Percentiles rank a stretch among this genome's conserved stretches.
phyloP scores from a whole-genome alignment of 2,329 filamentous ascomycete species.

The Cryphonectria nitschkei region DNA sequence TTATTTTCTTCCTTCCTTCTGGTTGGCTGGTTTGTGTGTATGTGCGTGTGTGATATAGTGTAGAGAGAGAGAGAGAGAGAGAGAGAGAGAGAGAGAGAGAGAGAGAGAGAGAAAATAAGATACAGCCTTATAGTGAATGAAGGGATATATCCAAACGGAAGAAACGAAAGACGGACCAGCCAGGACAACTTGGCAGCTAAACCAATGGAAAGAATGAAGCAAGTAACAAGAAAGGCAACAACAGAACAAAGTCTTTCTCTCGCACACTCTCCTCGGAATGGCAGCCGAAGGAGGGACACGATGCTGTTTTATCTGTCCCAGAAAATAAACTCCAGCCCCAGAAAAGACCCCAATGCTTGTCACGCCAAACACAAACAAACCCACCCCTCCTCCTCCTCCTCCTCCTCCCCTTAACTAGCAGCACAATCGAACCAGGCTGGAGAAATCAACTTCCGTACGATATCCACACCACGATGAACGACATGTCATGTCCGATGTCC shows the following conservation, averaged over 20 bases:
- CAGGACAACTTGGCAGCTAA: not conserved
- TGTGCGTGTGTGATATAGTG: not conserved
- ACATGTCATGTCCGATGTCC: not conserved
- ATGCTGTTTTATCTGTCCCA: not conserved
- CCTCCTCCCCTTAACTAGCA: too few species aligned
- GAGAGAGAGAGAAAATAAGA: not conserved
- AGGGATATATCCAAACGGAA: not conserved
- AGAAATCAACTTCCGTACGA: slow-evolving; percentile 1
- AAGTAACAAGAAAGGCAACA: not conserved
- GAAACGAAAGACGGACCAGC: slow-evolving; percentile 16
- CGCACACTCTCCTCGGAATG: not conserved
- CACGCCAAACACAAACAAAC: not conserved
- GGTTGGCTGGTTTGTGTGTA: not conserved
- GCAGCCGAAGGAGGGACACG: not conserved
- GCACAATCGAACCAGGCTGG: too few species aligned
- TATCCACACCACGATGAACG: not conserved
- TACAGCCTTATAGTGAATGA: not conserved
- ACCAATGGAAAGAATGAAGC: not conserved
- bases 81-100: too few species aligned
- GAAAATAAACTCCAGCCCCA: not conserved
- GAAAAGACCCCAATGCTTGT: not conserved
- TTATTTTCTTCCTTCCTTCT: not conserved
- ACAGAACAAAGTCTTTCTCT: too few species aligned
- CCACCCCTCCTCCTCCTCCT: not conserved
- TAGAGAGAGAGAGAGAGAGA: too few species aligned